Conservation (phyloP, 805 yeast species). For the Yamadazyma paraphyllophila region DNA sequence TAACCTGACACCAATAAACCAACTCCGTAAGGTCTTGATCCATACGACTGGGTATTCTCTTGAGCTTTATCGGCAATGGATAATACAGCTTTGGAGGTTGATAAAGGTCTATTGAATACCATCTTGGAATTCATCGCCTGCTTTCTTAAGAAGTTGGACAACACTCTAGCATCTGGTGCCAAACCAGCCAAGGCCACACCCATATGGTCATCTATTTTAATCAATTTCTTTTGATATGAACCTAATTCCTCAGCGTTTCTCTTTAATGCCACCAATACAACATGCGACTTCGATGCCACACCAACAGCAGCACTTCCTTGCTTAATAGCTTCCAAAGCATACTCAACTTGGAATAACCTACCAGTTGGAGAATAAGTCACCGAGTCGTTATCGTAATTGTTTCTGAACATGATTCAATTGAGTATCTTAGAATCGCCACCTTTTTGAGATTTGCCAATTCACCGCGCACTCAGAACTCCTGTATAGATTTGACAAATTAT, state of each 20-base stretch:
- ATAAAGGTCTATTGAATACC: conserved; percentile 82
- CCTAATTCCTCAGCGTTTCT: conserved; percentile 97
- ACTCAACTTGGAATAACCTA: conserved; percentile 82
- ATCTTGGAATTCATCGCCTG: conserved; percentile 86
- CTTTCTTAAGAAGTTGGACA: conserved; percentile 84
- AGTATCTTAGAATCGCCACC: conserved; percentile 4
- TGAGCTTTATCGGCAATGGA: conserved; percentile 96
- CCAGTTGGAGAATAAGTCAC: conserved; percentile 97
- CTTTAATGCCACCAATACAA: conserved; percentile 89
- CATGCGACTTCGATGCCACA: conserved; percentile 78
- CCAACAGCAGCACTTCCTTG: conserved; percentile 99
- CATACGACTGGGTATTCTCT: conserved; percentile 91
- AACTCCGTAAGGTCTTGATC: conserved; percentile 97
- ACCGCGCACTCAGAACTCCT: background rate
- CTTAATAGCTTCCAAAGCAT: conserved; percentile 92
- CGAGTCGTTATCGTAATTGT: conserved; percentile 97
- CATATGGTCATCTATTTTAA: conserved; percentile 88
- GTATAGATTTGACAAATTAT: background rate
- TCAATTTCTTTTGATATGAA: conserved; percentile 90
- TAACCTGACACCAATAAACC: conserved; percentile 87
- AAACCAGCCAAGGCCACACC: conserved; percentile 96
- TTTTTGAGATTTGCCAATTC: background rate
- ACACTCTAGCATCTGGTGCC: conserved; percentile 96
- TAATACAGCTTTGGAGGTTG: conserved; percentile 77
- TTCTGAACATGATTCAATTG: conserved; percentile 65